These are phyloP conservation scores for Verticillium longisporum DNA, from an alignment of 2,329 filamentous ascomycete species.

Conservation along the genomic window DNA sequence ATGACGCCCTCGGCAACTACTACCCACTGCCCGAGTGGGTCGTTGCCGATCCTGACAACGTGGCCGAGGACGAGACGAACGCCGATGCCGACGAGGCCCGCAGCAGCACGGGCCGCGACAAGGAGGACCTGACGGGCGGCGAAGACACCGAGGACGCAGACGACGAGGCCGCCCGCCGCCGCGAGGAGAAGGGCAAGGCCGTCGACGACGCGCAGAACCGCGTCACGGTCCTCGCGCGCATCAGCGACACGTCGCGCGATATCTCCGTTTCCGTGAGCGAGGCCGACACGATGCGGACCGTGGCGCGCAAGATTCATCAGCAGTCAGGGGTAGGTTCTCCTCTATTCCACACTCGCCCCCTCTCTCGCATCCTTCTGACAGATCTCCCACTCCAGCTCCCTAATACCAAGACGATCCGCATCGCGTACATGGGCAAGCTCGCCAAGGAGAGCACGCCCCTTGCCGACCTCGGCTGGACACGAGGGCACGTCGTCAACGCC, in stretches of 20 bases:
- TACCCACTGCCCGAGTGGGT: slow-evolving; percentile 65
- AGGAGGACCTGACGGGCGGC: slow-evolving; percentile 14
- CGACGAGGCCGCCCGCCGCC: slow-evolving; percentile 28
- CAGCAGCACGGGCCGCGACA: slow-evolving; percentile 3
- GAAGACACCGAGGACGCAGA: slow-evolving; percentile 21
- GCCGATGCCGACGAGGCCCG: slow-evolving; percentile 30
- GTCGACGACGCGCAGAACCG: slow-evolving; percentile 45
- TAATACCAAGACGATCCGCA: slow-evolving; percentile 52
- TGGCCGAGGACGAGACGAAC: slow-evolving; percentile 40
- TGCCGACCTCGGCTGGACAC: slow-evolving; percentile 65
- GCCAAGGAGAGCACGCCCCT: slow-evolving; percentile 64
- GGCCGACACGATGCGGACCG: slow-evolving; percentile 55
- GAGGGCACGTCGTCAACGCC: slow-evolving; percentile 70
- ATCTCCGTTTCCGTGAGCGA: slow-evolving; percentile 50
- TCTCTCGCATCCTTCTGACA: too few species aligned
- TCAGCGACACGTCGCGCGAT: slow-evolving; percentile 63
- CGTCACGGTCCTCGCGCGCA: slow-evolving; percentile 51
- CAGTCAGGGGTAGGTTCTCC: slow-evolving; percentile 52
- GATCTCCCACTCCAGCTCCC: slow-evolving; percentile 39
- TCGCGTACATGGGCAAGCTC: slow-evolving; percentile 77
- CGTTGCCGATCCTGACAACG: slow-evolving; percentile 58
- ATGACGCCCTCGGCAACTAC: slow-evolving; percentile 63
- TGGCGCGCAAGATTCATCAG: slow-evolving; percentile 57
- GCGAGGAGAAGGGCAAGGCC: slow-evolving; percentile 55
- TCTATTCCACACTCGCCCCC: background rate